phyloP scores from a whole-genome alignment of 1,139 yeast species.

The Scheffersomyces lignicola region DNA sequence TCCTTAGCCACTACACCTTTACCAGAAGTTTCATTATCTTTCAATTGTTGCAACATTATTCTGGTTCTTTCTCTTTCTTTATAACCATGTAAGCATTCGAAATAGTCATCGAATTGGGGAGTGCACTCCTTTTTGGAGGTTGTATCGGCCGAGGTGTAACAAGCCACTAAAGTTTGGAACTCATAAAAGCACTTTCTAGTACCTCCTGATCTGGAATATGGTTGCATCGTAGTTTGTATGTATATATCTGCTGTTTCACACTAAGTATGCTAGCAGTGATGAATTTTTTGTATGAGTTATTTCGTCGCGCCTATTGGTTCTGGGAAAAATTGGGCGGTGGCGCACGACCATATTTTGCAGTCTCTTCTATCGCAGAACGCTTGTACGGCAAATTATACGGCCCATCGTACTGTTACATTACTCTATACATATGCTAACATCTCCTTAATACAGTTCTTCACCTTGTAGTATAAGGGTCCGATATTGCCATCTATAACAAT shows the following conservation, averaged over 20 bases:
- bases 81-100: constrained; percentile 49
- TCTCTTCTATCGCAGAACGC: no score
- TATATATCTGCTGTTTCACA: neutral
- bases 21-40: constrained; percentile 41
- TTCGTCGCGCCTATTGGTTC: constrained; percentile 5
- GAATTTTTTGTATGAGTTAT: constrained; percentile 1
- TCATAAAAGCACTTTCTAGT: constrained; percentile 53
- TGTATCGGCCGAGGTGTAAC: constrained; percentile 50
- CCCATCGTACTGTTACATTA: no score
- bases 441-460: constrained; percentile 71
- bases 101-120: constrained; percentile 49
- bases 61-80: constrained; percentile 51
- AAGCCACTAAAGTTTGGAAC: constrained; percentile 46
- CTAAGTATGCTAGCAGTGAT: no score
- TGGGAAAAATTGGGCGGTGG: neutral
- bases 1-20: constrained; percentile 46
- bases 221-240: constrained; percentile 35
- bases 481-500: constrained; percentile 82
- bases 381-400: no score
- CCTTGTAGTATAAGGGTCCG: constrained; percentile 74
- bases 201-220: constrained; percentile 51
- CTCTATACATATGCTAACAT: constrained; percentile 72
- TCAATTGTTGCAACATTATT: constrained; percentile 48
- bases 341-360: constrained; percentile 2
- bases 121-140: constrained; percentile 42